Percentiles rank a stretch among this genome's conserved stretches.
phyloP scores from a whole-genome alignment of 495 filamentous ascomycete genomes.

The Penicillium fimorum region DNA sequence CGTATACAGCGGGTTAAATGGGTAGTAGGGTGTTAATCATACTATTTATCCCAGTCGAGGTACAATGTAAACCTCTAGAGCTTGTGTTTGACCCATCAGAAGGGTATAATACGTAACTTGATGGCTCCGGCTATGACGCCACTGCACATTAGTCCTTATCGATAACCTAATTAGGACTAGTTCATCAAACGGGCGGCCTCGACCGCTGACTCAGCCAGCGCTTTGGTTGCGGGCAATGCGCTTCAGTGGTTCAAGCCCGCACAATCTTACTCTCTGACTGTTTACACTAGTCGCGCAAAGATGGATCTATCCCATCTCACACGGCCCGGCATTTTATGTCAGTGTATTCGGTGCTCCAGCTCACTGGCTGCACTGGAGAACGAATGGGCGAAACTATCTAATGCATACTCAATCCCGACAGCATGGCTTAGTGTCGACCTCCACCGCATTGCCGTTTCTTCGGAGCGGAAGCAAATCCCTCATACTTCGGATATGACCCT shows the following conservation, averaged over 20 bases:
- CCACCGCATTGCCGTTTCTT: conserved; percentile 42
- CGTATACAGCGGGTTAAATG: not conserved
- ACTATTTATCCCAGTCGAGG: not conserved
- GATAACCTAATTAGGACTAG: conserved; percentile 18
- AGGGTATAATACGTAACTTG: not conserved
- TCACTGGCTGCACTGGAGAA: conserved; percentile 49
- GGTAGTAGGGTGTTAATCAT: not conserved
- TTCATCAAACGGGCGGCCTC: conserved; percentile 10
- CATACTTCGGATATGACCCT: conserved; percentile 40
- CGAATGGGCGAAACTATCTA: conserved; percentile 47
- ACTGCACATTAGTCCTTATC: conserved; percentile 13
- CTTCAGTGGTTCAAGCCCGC: conserved; percentile 4
- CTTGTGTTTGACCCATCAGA: not conserved
- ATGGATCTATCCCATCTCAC: conserved; percentile 44
- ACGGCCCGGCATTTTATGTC: conserved; percentile 42
- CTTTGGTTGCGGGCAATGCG: not conserved
- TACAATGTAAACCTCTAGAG: not conserved
- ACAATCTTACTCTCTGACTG: conserved; percentile 7
- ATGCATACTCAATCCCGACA: conserved; percentile 40
- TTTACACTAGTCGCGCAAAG: conserved; percentile 12
- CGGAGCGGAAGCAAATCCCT: conserved; percentile 44
- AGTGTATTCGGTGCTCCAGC: conserved; percentile 47
- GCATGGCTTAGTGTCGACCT: conserved; percentile 48
- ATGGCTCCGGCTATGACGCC: conserved; percentile 12
- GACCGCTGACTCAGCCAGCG: conserved; percentile 28